Base-by-base conservation (phyloP, 345 rosid genomes). In the Murraya koenigii region DNA sequence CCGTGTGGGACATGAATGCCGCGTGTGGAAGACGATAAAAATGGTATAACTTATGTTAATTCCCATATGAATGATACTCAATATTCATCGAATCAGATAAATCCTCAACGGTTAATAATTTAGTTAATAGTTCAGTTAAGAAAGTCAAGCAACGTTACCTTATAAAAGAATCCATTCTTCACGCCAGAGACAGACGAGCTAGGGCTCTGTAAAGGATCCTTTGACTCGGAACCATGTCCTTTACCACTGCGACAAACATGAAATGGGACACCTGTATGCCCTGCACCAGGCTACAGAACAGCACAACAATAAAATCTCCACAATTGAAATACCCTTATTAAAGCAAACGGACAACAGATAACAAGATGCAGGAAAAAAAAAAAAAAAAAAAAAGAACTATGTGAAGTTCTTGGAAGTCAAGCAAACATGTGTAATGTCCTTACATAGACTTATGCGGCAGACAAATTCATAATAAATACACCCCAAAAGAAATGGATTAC, bases 121-220 rank as follows among this genome's bases (percentile, higher is more conserved):
- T 55, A 59, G 60, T 69, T 61, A 58, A 72, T 22, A 35, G 63
- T 77, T 70, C 54, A 54, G 80, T 35, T 67, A 69, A 39, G 22
- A 30, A 71, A 61, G 14, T 65, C 35, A 59, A 79, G 62, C 64
- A 69, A 63, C 80, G 44, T 70, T 74, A 89, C 95, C 93, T 84
- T 89, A 66, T 75, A 84, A 19, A 80, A 71, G 77, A 86, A 84
- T 66, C 80, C 82, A 74, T 84, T 90, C 77, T 75, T 84, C 28
- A 74, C 33, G 60, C 83, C 83, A 65, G 88, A 75, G 22, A 80
- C 79, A 8, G 90, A 47, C 7, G 77, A 88, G 65, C 75, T 47
- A 44, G 91, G 88, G 80, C 86, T 84, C 79, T 80, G 81, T 74
- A 72, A 71, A 13, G 80, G 85, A 86, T 88, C 90, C 74, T 83